Evolutionary conservation across 2,329 filamentous ascomycete species (phyloP), one percentile per base, ranked within the genome.

Genomic region (Hymenoscyphus fructigenus): DNA sequence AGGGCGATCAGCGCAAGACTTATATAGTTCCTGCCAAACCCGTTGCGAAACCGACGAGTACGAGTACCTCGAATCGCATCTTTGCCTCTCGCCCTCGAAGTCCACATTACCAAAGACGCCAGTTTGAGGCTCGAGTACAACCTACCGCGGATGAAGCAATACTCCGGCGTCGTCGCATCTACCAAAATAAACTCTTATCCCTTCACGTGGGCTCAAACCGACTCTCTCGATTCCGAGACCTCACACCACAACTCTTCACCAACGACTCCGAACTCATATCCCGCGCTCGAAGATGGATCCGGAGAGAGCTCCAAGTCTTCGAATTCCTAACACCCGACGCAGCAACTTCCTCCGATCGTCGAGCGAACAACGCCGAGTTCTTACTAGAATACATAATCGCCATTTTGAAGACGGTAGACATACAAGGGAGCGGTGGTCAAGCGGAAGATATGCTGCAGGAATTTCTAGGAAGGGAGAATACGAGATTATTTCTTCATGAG

Each of bases 261-360:
- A 77, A 77, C 1, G 89, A 92, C 26, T 77, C 85, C 0, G 84
- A 88, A 26, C 83, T 97, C 0, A 84, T 92, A 20, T 90, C 89
- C 0, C 88, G 91, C 41, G 93, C 93, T 1, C 84, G 91, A 6
- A 88, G 86, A 67, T 98, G 92, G 85, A 86, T 97, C 60, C 85
- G 93, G 0, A 85, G 94, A 55, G 94, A 98, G 75, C 80, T 97
- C 3, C 87, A 88, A 62, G 91, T 96, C 20, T 97, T 97, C 71
- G 83, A 85, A 17, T 95, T 93, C 72, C 80, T 96, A 14, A 81
- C 79, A 1, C 69, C 72, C 3, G 72, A 71, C 38, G 65, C 66
- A 15, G 38, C 69, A 1, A 66, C 69, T 0, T 70, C 66, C 29
- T 62, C 65, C 2, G 76, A 74, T 59, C 79, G 84, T 44, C 79